Evolutionary conservation across 805 yeast species (phyloP).

Genomic region (Pichia sporocuriosa): DNA sequence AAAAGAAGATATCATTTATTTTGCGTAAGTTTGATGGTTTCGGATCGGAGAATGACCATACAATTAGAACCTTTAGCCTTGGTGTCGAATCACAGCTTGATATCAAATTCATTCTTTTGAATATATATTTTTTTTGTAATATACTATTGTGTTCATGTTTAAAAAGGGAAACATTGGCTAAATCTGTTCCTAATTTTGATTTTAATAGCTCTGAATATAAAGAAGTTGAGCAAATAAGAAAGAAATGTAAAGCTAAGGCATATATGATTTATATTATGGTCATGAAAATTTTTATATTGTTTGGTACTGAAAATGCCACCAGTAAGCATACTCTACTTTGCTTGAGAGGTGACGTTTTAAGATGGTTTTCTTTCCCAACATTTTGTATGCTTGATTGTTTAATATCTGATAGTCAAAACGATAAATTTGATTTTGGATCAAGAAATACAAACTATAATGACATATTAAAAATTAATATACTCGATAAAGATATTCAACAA

Average conservation of each 20-base stretch:
- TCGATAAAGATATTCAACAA: neutral
- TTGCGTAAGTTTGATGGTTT: neutral
- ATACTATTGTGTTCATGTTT: neutral
- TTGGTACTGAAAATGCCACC: neutral
- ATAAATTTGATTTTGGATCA: too few species aligned
- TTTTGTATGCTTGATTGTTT: neutral
- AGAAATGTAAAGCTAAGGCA: neutral
- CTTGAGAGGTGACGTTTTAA: neutral
- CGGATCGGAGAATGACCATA: neutral
- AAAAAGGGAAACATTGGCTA: neutral
- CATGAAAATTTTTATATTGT: neutral
- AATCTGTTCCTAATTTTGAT: neutral
- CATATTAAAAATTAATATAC: neutral
- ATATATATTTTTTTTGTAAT: neutral
- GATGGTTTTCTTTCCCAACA: slow-evolving; percentile 1
- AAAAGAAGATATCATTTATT: neutral
- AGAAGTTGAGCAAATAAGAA: slow-evolving; percentile 9
- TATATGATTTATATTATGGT: neutral
- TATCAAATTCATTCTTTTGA: too few species aligned
- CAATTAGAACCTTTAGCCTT: too few species aligned
- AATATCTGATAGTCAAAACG: neutral
- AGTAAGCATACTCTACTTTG: neutral
- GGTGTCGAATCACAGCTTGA: too few species aligned
- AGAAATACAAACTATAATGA: too few species aligned
- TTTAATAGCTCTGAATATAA: neutral